Evolutionary conservation across 75 land plant genomes (phyloP).

Genomic region (Ceratopteris richardii): DNA sequence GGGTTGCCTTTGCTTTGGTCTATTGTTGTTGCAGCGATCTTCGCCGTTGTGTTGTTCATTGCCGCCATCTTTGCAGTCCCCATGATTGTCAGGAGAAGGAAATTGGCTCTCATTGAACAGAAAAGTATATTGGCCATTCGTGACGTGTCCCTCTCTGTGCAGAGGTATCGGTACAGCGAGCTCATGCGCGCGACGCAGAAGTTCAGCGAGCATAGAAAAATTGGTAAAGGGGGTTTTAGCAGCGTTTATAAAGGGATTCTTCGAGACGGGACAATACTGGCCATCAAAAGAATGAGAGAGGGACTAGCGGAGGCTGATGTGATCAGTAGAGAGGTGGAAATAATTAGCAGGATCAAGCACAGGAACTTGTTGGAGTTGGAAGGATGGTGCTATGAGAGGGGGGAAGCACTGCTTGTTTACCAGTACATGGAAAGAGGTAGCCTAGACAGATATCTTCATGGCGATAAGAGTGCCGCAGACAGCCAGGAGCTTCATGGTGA

Average conservation of each 20-base stretch:
- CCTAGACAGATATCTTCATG: constrained; percentile 15
- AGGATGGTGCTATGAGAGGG: constrained; percentile 23
- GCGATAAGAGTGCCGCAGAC: background rate
- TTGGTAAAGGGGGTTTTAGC: constrained; percentile 76
- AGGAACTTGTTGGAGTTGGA: constrained; percentile 17
- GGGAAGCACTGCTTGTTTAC: constrained; percentile 17
- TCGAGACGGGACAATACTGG: background rate
- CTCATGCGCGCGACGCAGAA: background rate
- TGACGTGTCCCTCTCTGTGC: too few species aligned
- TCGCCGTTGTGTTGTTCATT: too few species aligned
- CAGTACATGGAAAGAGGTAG: constrained; percentile 30
- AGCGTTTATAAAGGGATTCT: constrained; percentile 59
- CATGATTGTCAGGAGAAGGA: too few species aligned
- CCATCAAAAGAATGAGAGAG: background rate
- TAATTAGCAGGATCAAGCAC: constrained; percentile 14
- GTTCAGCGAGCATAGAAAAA: constrained; percentile 1
- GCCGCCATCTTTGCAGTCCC: too few species aligned
- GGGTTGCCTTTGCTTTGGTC: too few species aligned
- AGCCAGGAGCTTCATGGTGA: constrained; percentile 11
- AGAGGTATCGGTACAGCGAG: too few species aligned
- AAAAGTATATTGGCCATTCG: too few species aligned
- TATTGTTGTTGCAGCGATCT: too few species aligned
- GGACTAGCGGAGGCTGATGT: background rate
- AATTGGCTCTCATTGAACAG: too few species aligned
- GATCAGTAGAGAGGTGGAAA: constrained; percentile 20